A percentile compares a stretch with the other conserved stretches of the same genome.
Evolutionary conservation across 2,329 filamentous ascomycete species (phyloP).

Genomic region (Colletotrichum higginsianum): DNA sequence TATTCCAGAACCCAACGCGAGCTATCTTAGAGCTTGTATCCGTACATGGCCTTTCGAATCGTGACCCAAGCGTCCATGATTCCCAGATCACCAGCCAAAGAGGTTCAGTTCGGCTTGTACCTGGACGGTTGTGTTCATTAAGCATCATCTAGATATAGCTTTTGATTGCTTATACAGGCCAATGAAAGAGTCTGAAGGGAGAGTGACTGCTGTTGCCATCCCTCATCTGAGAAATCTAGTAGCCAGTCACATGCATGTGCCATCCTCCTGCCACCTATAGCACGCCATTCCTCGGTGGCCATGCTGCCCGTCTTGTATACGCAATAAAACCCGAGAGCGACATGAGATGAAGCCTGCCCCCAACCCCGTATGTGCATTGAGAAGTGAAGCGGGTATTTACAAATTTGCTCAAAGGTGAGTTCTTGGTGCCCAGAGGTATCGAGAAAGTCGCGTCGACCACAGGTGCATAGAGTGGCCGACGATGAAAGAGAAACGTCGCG

Average conservation of each 20-base stretch:
- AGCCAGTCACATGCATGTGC: constrained; percentile 24
- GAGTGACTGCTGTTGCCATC: constrained; percentile 2
- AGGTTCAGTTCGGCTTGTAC: neutral
- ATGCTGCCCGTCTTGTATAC: constrained; percentile 18
- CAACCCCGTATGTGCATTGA: constrained; percentile 25
- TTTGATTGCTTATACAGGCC: constrained; percentile 25
- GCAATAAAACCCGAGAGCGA: constrained; percentile 16
- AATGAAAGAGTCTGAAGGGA: constrained; percentile 6
- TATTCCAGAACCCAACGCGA: neutral
- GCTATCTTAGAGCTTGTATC: neutral
- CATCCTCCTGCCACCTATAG: constrained; percentile 16
- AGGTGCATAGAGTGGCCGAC: constrained; percentile 23
- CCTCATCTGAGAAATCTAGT: constrained; percentile 25
- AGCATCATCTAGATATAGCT: constrained; percentile 38
- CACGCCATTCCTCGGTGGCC: constrained; percentile 18
- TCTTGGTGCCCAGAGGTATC: constrained; percentile 39
- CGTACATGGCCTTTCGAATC: neutral
- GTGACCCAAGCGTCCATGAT: neutral
- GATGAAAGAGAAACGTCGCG: constrained; percentile 11
- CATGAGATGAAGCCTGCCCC: constrained; percentile 15
- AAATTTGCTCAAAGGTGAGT: constrained; percentile 32
- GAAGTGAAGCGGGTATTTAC: constrained; percentile 40
- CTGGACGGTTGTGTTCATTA: constrained; percentile 27
- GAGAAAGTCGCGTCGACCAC: constrained; percentile 34
- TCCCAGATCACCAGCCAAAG: neutral